phyloP scores from a whole-genome alignment of 2,329 filamentous ascomycete genomes.

The Cladosporium oxysporum region DNA sequence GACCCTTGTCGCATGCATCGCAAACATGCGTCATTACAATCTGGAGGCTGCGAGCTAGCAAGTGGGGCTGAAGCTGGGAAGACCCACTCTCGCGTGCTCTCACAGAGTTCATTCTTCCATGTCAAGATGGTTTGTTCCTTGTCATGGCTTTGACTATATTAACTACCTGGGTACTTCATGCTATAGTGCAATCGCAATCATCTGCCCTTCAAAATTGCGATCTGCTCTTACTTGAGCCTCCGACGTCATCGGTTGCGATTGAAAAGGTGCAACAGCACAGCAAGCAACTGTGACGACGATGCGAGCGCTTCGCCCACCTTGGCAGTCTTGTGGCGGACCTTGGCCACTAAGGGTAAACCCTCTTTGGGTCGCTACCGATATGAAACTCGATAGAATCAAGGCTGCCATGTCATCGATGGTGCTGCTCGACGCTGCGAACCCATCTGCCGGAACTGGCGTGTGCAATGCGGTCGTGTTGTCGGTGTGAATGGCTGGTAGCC shows the following conservation, averaged over 20 bases:
- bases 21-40: slow-evolving; percentile 8
- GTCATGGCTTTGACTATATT: not conserved
- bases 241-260: not conserved
- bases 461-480: not conserved
- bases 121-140: not conserved
- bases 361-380: not conserved
- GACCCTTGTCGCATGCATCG: slow-evolving; percentile 3
- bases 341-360: not conserved
- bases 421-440: not conserved
- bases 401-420: slow-evolving; percentile 9
- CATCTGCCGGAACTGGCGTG: not conserved
- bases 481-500: not conserved
- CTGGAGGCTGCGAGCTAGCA: not conserved
- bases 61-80: not conserved
- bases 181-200: not conserved
- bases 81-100: slow-evolving; percentile 4
- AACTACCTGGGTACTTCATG: not conserved
- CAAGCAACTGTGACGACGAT: slow-evolving; percentile 5
- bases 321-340: slow-evolving; percentile 10
- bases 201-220: not conserved
- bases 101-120: not conserved
- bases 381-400: not conserved
- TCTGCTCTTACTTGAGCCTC: not conserved
- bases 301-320: slow-evolving; percentile 12
- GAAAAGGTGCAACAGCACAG: not conserved